Base-by-base conservation (phyloP, 495 filamentous ascomycete species). In the Evansstolkia leycettana region DNA sequence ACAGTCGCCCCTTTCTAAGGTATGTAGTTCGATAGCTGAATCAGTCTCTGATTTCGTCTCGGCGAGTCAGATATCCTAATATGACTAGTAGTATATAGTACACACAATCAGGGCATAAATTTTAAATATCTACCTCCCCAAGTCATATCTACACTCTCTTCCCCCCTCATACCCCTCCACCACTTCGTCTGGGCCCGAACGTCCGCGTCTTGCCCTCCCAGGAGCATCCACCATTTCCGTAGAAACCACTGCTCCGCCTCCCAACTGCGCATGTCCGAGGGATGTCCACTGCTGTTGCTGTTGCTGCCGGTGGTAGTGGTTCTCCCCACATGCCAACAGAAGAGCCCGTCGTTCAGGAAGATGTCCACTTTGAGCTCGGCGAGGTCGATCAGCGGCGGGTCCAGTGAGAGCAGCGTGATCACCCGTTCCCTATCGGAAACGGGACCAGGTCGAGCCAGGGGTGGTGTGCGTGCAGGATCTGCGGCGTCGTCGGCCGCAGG, bases 381-480 rank as follows among this genome's bases (percentile, higher is more conserved):
- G 1, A 51, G 42, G 40, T 61, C 46, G 33, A 64, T 54, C 12
- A 48, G 7, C 9, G 43, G 20, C 0, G 60, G 60, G 31, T 47
- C 38, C 0, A 51, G 51, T 19, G 53, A 51, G 8, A 52, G 46
- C 17, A 63, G 30, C 33, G 53, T 54, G 13, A 69, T 64, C 0
- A 51, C 57, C 1, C 60, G 37, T 9, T 55, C 54, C 3, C 65
- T 1, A 39, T 28, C 0, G 65, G 65, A n/a, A 65, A 26, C 0
- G 65, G 63, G 7, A 69, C 51, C 8, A 69, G 33, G 32, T 67
- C 65, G 8, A 69, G 39, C 10, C 55, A 53, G 2, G 62, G 53
- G 33, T 64, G 58, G 38, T 66, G 65, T 7, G 60, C 55, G 25
- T 60, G 50, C 5, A 69, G 49, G 9, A 69, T 58, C 43, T 69